A percentile compares a stretch with the other conserved stretches of the same genome.
phyloP scores from a whole-genome alignment of 1,284 basidiomycete species.

The Fereydounia khargensis region DNA sequence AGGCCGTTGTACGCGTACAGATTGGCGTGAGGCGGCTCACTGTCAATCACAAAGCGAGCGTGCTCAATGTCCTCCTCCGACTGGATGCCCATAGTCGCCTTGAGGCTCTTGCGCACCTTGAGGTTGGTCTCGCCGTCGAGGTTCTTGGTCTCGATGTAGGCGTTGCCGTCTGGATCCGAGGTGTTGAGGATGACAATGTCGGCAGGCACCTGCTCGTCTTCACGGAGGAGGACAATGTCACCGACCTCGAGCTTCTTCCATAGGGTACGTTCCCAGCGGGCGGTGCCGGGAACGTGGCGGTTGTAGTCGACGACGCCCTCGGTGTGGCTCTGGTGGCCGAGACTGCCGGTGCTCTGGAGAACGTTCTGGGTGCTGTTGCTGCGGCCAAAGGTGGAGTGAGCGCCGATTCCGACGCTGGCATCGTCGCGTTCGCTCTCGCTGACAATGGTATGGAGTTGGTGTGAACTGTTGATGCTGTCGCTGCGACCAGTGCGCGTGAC shows the following conservation, averaged over 20 bases:
- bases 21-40: slow-evolving; percentile 89
- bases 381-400: slow-evolving; percentile 2
- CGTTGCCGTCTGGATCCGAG: slow-evolving; percentile 59
- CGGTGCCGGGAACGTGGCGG: slow-evolving; percentile 68
- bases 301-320: slow-evolving; percentile 67
- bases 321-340: slow-evolving; percentile 3
- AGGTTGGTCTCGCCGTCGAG: slow-evolving; percentile 96
- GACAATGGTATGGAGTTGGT: slow-evolving; percentile 37
- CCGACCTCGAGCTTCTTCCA: slow-evolving; percentile 99
- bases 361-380: too few relatives aligned
- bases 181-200: slow-evolving; percentile 84
- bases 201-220: slow-evolving; percentile 93
- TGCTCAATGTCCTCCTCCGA: slow-evolving; percentile 89
- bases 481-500: slow-evolving; percentile 18
- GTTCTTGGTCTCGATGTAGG: slow-evolving; percentile 70
- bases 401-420: slow-evolving; percentile 11
- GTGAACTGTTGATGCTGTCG: slow-evolving; percentile 32
- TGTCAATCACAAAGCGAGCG: slow-evolving; percentile 80
- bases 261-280: slow-evolving; percentile 87
- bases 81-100: slow-evolving; percentile 72
- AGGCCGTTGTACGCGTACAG: slow-evolving; percentile 87
- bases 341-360: slow-evolving; percentile 9
- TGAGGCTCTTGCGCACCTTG: slow-evolving; percentile 77
- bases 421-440: slow-evolving; percentile 43
- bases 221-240: slow-evolving; percentile 83